These are phyloP conservation scores for Lojkania enalia DNA, from an alignment of 2,329 filamentous ascomycete species.

Conservation along the genomic window DNA sequence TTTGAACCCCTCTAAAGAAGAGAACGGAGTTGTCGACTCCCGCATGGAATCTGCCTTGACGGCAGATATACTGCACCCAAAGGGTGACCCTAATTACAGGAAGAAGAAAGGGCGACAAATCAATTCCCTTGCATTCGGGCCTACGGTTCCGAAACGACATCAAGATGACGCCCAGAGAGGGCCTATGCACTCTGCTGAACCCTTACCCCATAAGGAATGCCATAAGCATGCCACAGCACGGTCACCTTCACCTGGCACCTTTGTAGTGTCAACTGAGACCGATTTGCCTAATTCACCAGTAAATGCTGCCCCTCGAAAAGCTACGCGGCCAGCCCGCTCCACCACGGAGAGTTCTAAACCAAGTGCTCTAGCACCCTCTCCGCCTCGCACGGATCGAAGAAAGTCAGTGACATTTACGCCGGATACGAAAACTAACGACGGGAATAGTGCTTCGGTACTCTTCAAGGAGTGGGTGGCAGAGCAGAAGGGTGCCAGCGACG, in stretches of 20 bases:
- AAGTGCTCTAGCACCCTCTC: slow-evolving; percentile 22
- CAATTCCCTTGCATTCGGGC: no score
- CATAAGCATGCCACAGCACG: not conserved
- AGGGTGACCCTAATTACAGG: slow-evolving; percentile 43
- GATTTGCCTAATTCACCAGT: slow-evolving; percentile 15
- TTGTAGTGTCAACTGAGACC: slow-evolving; percentile 38
- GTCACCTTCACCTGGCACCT: slow-evolving; percentile 33
- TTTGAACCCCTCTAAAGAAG: slow-evolving; percentile 9
- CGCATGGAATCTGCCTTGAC: slow-evolving; percentile 13
- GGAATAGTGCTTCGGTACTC: slow-evolving; percentile 55
- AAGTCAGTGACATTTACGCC: slow-evolving; percentile 69
- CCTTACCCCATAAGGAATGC: not conserved
- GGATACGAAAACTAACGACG: slow-evolving; percentile 64
- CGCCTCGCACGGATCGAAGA: slow-evolving; percentile 36
- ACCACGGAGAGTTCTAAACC: no score
- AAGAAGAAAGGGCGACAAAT: slow-evolving; percentile 29
- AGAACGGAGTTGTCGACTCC: slow-evolving; percentile 8
- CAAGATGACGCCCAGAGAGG: no score
- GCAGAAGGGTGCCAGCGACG: slow-evolving; percentile 27
- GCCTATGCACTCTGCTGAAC: no score
- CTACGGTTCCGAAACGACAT: no score
- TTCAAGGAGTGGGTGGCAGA: slow-evolving; percentile 55
- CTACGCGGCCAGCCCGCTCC: slow-evolving; percentile 13
- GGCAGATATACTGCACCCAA: slow-evolving; percentile 18
- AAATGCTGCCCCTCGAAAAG: not conserved